Conservation (phyloP, 169 alveolate species). For the Perkinsus chesapeaki region DNA sequence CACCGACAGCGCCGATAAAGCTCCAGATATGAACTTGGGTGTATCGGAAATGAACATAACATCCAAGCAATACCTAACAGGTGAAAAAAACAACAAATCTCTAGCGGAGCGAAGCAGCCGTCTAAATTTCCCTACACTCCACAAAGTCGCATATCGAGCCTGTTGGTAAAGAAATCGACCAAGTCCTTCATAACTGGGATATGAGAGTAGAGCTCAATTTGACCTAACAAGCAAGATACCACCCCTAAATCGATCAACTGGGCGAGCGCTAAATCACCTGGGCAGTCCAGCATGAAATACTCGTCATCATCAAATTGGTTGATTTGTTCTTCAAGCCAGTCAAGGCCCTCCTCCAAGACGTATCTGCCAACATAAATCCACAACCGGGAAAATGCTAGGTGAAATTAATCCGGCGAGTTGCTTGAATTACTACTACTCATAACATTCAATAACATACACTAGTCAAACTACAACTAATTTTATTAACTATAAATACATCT, state of each 20-base stretch:
- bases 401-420: too few species aligned
- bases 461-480: too few species aligned
- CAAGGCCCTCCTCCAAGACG: conserved; percentile 55
- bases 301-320: conserved; percentile 71
- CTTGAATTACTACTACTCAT: too few species aligned
- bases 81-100: not conserved
- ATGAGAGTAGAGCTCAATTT: conserved; percentile 81
- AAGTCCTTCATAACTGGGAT: conserved; percentile 71
- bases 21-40: conserved; percentile 72
- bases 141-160: conserved; percentile 67
- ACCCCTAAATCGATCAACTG: not conserved
- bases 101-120: conserved; percentile 3
- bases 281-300: conserved; percentile 78
- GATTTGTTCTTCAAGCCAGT: conserved; percentile 71
- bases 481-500: too few species aligned
- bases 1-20: conserved; percentile 67
- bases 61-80: conserved; percentile 52
- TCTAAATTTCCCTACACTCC: conserved; percentile 41
- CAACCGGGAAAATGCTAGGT: too few species aligned
- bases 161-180: conserved; percentile 38
- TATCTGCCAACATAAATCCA: not conserved
- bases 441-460: too few species aligned
- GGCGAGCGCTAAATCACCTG: conserved; percentile 25
- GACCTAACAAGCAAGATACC: conserved; percentile 40
- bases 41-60: conserved; percentile 71